Base-by-base conservation (phyloP, 345 rosid genomes). In the Linum usitatissimum region DNA sequence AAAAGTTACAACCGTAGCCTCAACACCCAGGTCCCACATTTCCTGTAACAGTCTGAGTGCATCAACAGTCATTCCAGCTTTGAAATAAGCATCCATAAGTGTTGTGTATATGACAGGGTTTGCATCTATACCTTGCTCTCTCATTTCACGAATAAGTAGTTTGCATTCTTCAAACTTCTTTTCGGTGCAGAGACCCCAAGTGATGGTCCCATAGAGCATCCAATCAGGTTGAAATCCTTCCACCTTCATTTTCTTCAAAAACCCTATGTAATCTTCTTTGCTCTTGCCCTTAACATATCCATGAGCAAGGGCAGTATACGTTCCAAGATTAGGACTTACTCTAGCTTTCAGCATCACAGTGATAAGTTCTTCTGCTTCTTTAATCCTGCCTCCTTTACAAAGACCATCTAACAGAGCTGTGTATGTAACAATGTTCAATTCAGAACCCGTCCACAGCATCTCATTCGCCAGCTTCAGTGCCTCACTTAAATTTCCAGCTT, bases 1-100 rank as follows among this genome's bases (percentile, higher is more conserved):
- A 42, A 78, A 83, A 5, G 95, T 87, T 57, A 84, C 84, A 71
- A 68, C 71, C n/a, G 91, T 87, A 65, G 81, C 76, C 68, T 83
- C 78, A 30, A 80, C 62, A 61, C 73, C 74, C 63, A 70, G 67
- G 54, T 77, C 71, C 68, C 51, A 14, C 88, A 81, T 81, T 63
- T 83, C 80, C 58, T 71, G 70, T 5, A 84, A 67, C 38, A 87
- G 57, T 64, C 64, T 65, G 60, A 87, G 75, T 53, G 80, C 95
- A 63, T 79, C 85, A 0, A 9, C 60, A 42, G 69, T 64, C 62
- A 80, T 77, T 13, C 85, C 85, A 0, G 75, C 78, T 75, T 83
- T 87, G 53, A 84, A 83, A 67, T 83, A 76, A 66, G 88, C 79
- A 64, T 87, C 88, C 73, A 87, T 78, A 3, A 79, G 75, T 13